A percentile compares a stretch with the other conserved stretches of the same genome.
phyloP scores from a whole-genome alignment of 2,329 filamentous ascomycete genomes.

The Colletotrichum euphorbiae region DNA sequence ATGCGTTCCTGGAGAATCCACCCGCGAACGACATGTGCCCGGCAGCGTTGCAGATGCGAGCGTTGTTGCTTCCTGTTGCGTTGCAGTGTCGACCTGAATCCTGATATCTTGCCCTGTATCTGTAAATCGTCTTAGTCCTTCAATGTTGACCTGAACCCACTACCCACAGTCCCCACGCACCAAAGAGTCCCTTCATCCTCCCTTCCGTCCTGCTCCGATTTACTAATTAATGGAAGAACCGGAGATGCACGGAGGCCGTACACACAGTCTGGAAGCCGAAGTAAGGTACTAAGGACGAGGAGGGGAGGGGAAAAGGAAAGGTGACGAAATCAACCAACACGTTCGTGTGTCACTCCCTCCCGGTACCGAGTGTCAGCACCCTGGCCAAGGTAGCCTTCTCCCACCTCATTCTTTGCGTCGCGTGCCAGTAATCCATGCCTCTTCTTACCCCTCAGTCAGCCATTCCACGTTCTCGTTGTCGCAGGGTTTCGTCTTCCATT shows the following conservation, averaged over 20 bases:
- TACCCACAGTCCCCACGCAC: not conserved
- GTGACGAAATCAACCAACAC: constrained; percentile 19
- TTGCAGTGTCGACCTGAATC: not conserved
- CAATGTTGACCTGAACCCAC: not conserved
- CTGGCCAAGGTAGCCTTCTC: not conserved
- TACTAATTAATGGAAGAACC: constrained; percentile 13
- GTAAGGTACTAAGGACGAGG: not conserved
- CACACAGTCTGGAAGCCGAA: no score
- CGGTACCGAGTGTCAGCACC: not conserved
- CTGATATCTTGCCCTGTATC: not conserved
- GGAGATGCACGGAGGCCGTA: constrained; percentile 6
- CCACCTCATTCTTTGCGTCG: not conserved
- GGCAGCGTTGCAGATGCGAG: not conserved
- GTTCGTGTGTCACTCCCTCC: constrained; percentile 2
- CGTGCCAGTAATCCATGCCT: not conserved
- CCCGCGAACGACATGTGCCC: not conserved
- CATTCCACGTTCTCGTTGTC: not conserved
- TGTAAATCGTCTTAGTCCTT: not conserved
- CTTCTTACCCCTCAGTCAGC: constrained; percentile 1
- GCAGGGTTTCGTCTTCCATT: not conserved
- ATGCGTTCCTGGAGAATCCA: not conserved
- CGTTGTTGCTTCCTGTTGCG: no score
- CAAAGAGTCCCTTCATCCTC: constrained; percentile 3
- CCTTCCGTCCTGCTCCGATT: not conserved
- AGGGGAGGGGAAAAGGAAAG: no score